These are phyloP conservation scores for Exophiala xenobiotica DNA, from an alignment of 2,329 filamentous ascomycete species.

Conservation along the genomic window DNA sequence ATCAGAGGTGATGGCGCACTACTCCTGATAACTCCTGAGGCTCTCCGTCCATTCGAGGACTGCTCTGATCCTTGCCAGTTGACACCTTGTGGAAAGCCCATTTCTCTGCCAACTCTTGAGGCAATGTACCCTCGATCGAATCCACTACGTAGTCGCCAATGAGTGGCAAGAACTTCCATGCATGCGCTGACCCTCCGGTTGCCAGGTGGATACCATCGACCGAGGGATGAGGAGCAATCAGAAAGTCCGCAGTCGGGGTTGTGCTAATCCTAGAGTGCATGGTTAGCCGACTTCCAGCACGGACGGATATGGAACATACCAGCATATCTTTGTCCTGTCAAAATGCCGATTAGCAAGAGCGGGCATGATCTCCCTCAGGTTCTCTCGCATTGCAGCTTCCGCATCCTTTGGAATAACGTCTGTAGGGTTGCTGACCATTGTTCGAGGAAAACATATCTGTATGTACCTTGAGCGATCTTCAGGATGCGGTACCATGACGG, in stretches of 20 bases:
- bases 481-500: constrained; percentile 27
- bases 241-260: constrained; percentile 26
- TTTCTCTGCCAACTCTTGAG: constrained; percentile 39
- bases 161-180: constrained; percentile 29
- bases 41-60: constrained; percentile 16
- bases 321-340: constrained; percentile 31
- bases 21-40: constrained; percentile 12
- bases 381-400: constrained; percentile 27
- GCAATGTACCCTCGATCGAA: constrained; percentile 41
- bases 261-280: constrained; percentile 22
- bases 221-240: constrained; percentile 27
- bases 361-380: constrained; percentile 31
- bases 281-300: not conserved
- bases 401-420: constrained; percentile 32
- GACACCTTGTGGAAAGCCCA: constrained; percentile 40
- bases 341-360: constrained; percentile 27
- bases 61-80: constrained; percentile 7
- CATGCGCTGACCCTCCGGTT: constrained; percentile 29
- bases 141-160: constrained; percentile 28
- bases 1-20: constrained; percentile 6
- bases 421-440: constrained; percentile 28
- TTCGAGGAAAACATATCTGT: constrained; percentile 29
- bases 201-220: constrained; percentile 27
- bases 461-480: constrained; percentile 26
- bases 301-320: constrained; percentile 24